Evolutionary conservation across 148 eudicot species (phyloP).

Genomic region (Chenopodium formosanum): DNA sequence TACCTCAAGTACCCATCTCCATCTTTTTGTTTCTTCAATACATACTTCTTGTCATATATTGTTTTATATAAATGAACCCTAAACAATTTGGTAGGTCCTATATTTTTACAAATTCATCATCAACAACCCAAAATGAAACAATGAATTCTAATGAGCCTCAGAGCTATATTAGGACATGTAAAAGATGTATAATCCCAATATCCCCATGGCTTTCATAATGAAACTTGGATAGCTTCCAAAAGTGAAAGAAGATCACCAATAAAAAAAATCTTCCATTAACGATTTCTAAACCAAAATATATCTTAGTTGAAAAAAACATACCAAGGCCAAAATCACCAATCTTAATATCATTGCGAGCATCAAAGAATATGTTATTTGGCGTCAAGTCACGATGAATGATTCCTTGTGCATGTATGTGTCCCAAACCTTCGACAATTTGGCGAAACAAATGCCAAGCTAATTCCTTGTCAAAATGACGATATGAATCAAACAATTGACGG

Average conservation of each 20-base stretch:
- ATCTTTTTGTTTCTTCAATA: neutral
- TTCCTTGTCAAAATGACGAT: conserved; percentile 79
- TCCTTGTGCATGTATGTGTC: conserved; percentile 94
- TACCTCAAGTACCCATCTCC: neutral
- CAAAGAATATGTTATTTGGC: conserved; percentile 94
- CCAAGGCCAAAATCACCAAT: conserved; percentile 99
- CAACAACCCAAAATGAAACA: conserved; percentile 1
- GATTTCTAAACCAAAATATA: neutral
- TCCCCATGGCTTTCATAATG: neutral
- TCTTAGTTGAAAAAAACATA: conserved; percentile 29
- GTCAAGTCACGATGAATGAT: conserved; percentile 98
- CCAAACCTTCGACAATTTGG: conserved; percentile 94
- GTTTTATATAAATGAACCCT: neutral
- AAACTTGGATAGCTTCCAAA: neutral
- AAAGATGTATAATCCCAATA: neutral
- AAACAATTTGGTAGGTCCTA: neutral
- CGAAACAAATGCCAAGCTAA: conserved; percentile 92
- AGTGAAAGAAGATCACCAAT: neutral
- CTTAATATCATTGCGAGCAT: conserved; percentile 92
- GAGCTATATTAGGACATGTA: neutral
- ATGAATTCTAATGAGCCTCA: neutral
- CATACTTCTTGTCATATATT: neutral
- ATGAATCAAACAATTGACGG: conserved; percentile 82
- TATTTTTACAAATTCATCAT: neutral
- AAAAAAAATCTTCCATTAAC: neutral